These are phyloP conservation scores for Thyridium curvatum DNA, from an alignment of 2,329 filamentous ascomycete species.

Conservation along the genomic window DNA sequence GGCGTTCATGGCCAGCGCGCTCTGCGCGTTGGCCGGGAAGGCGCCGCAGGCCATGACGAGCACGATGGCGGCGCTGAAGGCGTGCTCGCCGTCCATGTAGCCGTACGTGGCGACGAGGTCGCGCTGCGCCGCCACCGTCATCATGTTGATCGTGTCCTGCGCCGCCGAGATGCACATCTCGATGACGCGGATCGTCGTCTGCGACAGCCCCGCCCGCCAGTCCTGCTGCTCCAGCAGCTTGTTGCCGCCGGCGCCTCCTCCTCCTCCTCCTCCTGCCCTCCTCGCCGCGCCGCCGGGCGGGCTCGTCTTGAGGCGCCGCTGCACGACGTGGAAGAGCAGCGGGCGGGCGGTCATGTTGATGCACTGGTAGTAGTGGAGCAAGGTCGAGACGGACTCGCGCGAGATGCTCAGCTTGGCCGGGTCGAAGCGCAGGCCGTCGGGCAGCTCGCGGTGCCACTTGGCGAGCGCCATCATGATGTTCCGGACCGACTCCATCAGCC, in stretches of 20 bases:
- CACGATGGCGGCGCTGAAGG: conserved; percentile 46
- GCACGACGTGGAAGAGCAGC: conserved; percentile 46
- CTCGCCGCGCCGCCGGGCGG: conserved; percentile 17
- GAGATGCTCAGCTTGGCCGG: conserved; percentile 36
- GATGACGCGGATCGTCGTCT: conserved; percentile 26
- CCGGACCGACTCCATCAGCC: conserved; percentile 42
- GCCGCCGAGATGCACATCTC: conserved; percentile 46
- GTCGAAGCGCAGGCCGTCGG: conserved; percentile 39
- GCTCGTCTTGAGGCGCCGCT: conserved; percentile 32
- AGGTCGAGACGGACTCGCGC: conserved; percentile 43
- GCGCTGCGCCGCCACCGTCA: conserved; percentile 39
- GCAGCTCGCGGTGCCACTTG: conserved; percentile 41
- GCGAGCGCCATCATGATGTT: conserved; percentile 42
- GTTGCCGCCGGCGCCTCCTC: too few species aligned
- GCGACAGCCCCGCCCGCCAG: conserved; percentile 15
- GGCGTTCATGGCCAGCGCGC: conserved; percentile 31
- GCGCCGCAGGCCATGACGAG: conserved; percentile 49
- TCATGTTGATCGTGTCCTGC: conserved; percentile 39
- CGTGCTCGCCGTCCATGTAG: conserved; percentile 51
- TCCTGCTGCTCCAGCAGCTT: not conserved
- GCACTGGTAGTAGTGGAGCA: conserved; percentile 50
- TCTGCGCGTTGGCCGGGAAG: conserved; percentile 37
- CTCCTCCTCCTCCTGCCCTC: too few species aligned
- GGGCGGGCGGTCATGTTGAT: conserved; percentile 51
- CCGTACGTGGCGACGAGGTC: conserved; percentile 49